A percentile compares a stretch with the other conserved stretches of the same genome.
These are phyloP conservation scores for Amanita exitialis DNA, from an alignment of 768 basidiomycete genomes.

Conservation along the genomic window DNA sequence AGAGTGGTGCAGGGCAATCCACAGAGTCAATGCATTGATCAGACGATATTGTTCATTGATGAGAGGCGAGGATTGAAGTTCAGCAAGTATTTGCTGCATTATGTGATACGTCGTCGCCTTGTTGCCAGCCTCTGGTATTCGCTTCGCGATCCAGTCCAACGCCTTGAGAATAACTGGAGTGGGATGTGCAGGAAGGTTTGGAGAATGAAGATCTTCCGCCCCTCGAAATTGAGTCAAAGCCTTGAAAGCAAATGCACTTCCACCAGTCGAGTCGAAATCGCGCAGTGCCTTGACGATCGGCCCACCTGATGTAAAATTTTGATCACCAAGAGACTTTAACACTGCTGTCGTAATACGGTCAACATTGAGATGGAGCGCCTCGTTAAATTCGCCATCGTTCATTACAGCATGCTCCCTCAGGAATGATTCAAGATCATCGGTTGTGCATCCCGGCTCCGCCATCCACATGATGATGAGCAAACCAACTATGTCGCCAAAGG, in stretches of 20 bases:
- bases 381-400: conserved; percentile 21
- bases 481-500: conserved; percentile 65
- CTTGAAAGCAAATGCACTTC: conserved; percentile 34
- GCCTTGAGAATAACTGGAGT: conserved; percentile 41
- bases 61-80: conserved; percentile 55
- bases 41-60: conserved; percentile 79
- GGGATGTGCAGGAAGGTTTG: conserved; percentile 55
- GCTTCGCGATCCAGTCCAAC: conserved; percentile 47
- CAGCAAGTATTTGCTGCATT: conserved; percentile 60
- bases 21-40: conserved; percentile 62
- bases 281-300: conserved; percentile 38
- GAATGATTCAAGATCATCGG: conserved; percentile 21
- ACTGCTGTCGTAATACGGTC: conserved; percentile 52
- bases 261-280: conserved; percentile 21
- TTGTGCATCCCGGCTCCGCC: conserved; percentile 18
- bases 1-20: conserved; percentile 51
- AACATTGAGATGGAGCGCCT: conserved; percentile 23
- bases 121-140: conserved; percentile 29
- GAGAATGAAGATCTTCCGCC: conserved; percentile 33
- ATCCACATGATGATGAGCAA: conserved; percentile 43
- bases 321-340: conserved; percentile 56
- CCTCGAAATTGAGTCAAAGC: conserved; percentile 43
- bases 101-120: conserved; percentile 70
- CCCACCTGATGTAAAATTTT: conserved; percentile 46
- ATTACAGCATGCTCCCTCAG: conserved; percentile 23